Evolutionary conservation across 768 basidiomycete genomes (phyloP).

Genomic region (Trametopsis cervina): DNA sequence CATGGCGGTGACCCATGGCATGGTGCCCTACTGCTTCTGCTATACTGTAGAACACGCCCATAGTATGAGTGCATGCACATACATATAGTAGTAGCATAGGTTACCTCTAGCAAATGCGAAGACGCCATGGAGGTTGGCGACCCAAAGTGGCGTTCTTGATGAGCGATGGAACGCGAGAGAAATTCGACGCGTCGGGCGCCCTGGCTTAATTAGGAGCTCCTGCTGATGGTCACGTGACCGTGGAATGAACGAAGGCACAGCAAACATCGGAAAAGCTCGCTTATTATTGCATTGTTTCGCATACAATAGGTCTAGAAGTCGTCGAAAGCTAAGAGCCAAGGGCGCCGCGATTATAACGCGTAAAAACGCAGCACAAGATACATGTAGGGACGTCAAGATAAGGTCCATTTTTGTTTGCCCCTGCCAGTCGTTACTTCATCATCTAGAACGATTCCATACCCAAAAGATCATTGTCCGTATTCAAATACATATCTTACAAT

Average conservation of each 20-base stretch:
- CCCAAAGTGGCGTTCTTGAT: neutral
- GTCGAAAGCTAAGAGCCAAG: neutral
- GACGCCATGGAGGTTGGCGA: slow-evolving; percentile 16
- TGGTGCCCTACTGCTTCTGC: slow-evolving; percentile 59
- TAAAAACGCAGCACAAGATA: neutral
- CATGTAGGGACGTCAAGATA: no score
- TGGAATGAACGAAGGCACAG: neutral
- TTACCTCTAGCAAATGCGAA: slow-evolving; percentile 23
- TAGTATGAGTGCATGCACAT: slow-evolving; percentile 1
- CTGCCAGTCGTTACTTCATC: neutral
- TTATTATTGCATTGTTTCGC: neutral
- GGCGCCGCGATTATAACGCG: neutral
- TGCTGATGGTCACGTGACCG: slow-evolving; percentile 5
- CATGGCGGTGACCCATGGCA: slow-evolving; percentile 63
- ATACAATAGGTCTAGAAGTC: neutral
- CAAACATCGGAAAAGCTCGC: neutral
- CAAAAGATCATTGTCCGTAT: slow-evolving; percentile 1
- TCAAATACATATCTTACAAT: slow-evolving; percentile 18
- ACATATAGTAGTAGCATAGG: neutral
- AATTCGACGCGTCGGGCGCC: slow-evolving; percentile 3
- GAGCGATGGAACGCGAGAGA: neutral
- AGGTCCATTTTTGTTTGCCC: neutral
- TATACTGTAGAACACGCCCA: slow-evolving; percentile 42
- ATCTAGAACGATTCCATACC: neutral
- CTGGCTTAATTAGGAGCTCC: neutral